Conservation (phyloP, 148 eudicot genomes). For the Rhododendron ovatum region DNA sequence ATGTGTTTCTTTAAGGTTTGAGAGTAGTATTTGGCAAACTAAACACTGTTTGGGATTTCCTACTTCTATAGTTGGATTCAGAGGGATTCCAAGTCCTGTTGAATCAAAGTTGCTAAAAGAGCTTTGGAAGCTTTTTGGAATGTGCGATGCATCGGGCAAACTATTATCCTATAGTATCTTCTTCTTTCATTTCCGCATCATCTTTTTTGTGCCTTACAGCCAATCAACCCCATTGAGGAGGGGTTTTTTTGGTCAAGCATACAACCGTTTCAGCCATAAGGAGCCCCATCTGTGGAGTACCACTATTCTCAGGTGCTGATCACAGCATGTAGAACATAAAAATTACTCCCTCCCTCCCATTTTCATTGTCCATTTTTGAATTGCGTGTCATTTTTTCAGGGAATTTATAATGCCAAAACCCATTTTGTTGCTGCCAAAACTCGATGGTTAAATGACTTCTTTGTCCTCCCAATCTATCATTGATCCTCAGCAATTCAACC, state of each 20-base stretch:
- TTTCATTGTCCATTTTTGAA: too few species aligned
- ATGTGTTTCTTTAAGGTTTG: neutral
- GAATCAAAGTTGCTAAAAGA: neutral
- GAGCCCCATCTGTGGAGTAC: neutral
- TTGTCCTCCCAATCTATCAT: too few species aligned
- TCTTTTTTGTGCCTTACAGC: neutral
- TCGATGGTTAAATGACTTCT: too few species aligned
- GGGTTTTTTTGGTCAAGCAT: neutral
- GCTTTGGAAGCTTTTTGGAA: neutral
- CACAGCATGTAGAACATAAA: neutral
- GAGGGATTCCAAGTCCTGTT: neutral
- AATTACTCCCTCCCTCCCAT: neutral
- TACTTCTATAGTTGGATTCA: neutral
- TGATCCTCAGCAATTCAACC: too few species aligned
- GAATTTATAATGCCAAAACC: too few species aligned
- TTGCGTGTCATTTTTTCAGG: too few species aligned
- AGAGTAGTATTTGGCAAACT: neutral
- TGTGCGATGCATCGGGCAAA: neutral
- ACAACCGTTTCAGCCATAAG: neutral
- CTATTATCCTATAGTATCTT: neutral
- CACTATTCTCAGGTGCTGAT: neutral
- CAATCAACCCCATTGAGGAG: neutral
- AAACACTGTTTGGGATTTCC: neutral
- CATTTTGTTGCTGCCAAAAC: too few species aligned
- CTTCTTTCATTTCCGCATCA: neutral